Conservation (phyloP, 2,329 filamentous ascomycete genomes). For the Colletotrichum shisoi region DNA sequence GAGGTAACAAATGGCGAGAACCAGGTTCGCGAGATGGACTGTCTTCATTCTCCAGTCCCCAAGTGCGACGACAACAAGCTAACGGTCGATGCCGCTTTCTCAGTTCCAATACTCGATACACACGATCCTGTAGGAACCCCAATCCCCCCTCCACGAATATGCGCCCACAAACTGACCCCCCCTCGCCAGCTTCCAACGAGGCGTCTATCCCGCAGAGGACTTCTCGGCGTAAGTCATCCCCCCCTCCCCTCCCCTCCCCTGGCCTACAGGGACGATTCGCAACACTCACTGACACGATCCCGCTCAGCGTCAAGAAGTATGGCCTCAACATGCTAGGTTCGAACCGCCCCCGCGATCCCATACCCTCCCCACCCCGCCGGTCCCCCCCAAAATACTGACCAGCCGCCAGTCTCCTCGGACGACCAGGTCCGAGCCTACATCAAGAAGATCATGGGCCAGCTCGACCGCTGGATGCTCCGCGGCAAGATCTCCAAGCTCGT, state of each 20-base stretch:
- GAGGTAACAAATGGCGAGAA: no score
- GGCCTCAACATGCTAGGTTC: conserved; percentile 92
- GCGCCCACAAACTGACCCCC: conserved; percentile 19
- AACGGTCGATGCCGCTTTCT: conserved; percentile 14
- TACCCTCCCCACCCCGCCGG: neutral
- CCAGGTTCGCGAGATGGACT: no score
- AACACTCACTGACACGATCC: neutral
- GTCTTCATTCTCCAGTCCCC: no score
- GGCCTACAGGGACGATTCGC: neutral
- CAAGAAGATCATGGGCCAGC: conserved; percentile 98
- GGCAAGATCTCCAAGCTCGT: conserved; percentile 98
- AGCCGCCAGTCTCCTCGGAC: conserved; percentile 77
- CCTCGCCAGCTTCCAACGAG: conserved; percentile 76
- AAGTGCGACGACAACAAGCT: conserved; percentile 29
- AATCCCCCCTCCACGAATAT: no score
- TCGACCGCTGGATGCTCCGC: conserved; percentile 96
- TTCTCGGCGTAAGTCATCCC: conserved; percentile 77
- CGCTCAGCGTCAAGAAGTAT: conserved; percentile 86
- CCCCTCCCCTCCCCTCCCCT: neutral
- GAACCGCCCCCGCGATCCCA: conserved; percentile 39
- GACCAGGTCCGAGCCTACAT: conserved; percentile 99
- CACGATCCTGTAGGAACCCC: conserved; percentile 77
- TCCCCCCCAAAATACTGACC: conserved; percentile 7
- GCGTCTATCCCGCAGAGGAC: conserved; percentile 90
- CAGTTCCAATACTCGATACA: conserved; percentile 98